Evolutionary conservation across 495 filamentous ascomycete genomes (phyloP), one percentile per base, ranked within the genome.

Genomic region (Podospora fimiseda): DNA sequence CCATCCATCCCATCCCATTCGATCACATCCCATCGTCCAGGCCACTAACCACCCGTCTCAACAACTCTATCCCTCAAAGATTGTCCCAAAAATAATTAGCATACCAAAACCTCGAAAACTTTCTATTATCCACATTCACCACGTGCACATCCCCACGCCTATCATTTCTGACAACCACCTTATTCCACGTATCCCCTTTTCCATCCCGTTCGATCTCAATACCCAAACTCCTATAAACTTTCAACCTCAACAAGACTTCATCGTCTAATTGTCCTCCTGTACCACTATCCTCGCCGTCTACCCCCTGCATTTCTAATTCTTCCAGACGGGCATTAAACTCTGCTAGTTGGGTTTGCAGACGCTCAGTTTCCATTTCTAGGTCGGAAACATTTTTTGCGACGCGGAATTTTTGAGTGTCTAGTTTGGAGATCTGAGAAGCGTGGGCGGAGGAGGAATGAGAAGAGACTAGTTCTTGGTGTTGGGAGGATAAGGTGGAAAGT

Each of bases 61-160:
- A 33, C 27, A 5, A 33, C 11, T 11, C 5, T 33, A 5, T 33
- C 11, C 27, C 11, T 46, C 44, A 90, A 67, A 95, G 77, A n/a
- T 78, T 88, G 61, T 86, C 80, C 93, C 93, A 98, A 61, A 98
- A 92, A 60, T 95, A 95, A 60, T 95, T 93, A 20, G 90, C 86
- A 64, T 98, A 96, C 66, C 94, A 97, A 70, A 85, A 90, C 50
- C 82, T 79, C 50, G 88, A 90, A 62, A 96, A 90, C 69, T 91
- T 95, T 44, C 86, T 80, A 11, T 33, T 33, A 62, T 96, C 92
- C 56, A 98, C 84, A 61, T 96, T 95, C 44, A 98, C 85, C 23
- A 97, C 88, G 66, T 95, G 88, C 49, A 96, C 88, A 67, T 96
- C 93, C 23, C 90, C 91, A 70, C 89, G 90, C 51, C 80, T 77